A percentile compares a stretch with the other conserved stretches of the same genome.
Evolutionary conservation across 129 eudicot species (phyloP).

Genomic region (Lactuca saligna): DNA sequence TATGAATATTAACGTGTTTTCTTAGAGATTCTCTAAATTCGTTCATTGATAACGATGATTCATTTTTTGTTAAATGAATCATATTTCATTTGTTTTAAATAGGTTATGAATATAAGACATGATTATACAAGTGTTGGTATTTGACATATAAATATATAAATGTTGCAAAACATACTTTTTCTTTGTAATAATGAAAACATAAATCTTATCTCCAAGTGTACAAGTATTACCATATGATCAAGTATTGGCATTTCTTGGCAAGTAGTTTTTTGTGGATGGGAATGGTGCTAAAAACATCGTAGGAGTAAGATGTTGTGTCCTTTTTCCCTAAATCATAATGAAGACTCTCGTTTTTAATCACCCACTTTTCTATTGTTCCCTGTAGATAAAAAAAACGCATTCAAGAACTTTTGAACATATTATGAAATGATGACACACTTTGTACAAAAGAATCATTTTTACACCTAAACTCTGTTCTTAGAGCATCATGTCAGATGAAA

Average conservation of each 20-base stretch:
- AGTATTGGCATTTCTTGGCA: conserved; percentile 16
- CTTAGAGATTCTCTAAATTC: neutral
- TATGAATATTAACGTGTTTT: too few species aligned
- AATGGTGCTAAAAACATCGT: conserved; percentile 29
- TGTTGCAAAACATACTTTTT: too few species aligned
- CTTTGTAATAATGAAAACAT: neutral
- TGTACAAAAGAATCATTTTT: too few species aligned
- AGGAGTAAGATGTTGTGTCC: conserved; percentile 21
- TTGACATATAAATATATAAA: neutral
- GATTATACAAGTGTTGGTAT: too few species aligned
- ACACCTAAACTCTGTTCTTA: neutral
- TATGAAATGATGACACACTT: neutral
- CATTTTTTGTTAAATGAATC: neutral
- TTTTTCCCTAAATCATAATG: conserved; percentile 23
- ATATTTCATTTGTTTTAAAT: too few species aligned
- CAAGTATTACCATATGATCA: conserved; percentile 24
- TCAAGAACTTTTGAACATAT: neutral
- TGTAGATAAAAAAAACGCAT: neutral
- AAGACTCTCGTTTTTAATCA: conserved; percentile 24
- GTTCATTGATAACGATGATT: neutral
- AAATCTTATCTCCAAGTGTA: neutral
- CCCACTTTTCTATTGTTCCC: conserved; percentile 32
- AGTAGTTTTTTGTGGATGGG: conserved; percentile 25
- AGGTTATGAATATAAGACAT: too few species aligned
- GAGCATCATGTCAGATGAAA: too few species aligned